Percentiles rank a stretch among this genome's conserved stretches.
Evolutionary conservation across 2,329 filamentous ascomycete species (phyloP).

Genomic region (Scedosporium boydii): DNA sequence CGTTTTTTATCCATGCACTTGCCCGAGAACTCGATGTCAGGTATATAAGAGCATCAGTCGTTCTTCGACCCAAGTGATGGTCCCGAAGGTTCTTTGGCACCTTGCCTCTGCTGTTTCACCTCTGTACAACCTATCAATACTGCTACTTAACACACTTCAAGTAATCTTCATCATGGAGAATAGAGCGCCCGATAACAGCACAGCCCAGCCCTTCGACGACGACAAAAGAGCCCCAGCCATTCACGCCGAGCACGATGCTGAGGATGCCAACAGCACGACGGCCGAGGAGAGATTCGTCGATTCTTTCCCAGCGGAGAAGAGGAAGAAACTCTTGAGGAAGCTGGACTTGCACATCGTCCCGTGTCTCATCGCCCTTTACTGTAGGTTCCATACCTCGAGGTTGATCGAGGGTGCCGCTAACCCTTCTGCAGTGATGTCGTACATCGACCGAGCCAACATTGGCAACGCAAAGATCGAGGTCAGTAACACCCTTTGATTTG

Average conservation of each 20-base stretch:
- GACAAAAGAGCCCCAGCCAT: background rate
- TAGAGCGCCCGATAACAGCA: background rate
- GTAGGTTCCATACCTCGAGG: background rate
- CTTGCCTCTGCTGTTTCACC: too few relatives aligned
- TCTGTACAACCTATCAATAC: too few relatives aligned
- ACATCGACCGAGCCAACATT: background rate
- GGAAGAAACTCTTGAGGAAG: conserved; percentile 10
- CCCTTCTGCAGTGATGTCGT: background rate
- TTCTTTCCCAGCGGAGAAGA: conserved; percentile 7
- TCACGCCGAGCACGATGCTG: background rate
- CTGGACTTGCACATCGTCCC: conserved; percentile 8
- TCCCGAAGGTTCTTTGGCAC: too few relatives aligned
- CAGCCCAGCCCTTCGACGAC: background rate
- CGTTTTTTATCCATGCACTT: background rate
- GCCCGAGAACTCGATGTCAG: background rate
- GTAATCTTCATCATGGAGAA: background rate
- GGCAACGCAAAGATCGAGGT: background rate
- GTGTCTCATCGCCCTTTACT: conserved; percentile 6
- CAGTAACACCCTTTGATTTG: background rate
- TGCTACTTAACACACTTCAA: background rate
- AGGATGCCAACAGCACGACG: background rate
- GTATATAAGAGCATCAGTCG: background rate
- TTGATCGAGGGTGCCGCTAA: background rate
- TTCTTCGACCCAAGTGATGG: too few relatives aligned
- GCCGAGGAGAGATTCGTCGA: background rate